These are phyloP conservation scores for Mycena galopus DNA, from an alignment of 768 basidiomycete species.

Conservation along the genomic window DNA sequence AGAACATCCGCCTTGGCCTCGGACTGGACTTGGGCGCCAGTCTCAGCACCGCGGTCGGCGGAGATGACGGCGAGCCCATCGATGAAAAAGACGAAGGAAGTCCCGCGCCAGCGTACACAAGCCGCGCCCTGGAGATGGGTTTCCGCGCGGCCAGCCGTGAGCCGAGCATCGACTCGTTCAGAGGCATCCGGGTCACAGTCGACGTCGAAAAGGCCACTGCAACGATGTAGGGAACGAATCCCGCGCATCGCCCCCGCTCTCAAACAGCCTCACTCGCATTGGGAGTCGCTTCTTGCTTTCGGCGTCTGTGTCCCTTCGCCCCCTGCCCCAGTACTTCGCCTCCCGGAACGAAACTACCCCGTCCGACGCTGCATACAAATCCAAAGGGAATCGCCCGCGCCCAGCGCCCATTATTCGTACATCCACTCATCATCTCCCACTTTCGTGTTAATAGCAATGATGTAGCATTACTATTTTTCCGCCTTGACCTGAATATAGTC, in stretches of 20 bases:
- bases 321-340: conserved; percentile 24
- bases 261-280: conserved; percentile 2
- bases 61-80: conserved; percentile 66
- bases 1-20: conserved; percentile 67
- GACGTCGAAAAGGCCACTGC: conserved; percentile 73
- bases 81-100: conserved; percentile 57
- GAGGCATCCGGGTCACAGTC: conserved; percentile 65
- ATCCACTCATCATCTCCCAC: conserved; percentile 17
- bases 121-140: conserved; percentile 62
- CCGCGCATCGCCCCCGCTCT: conserved; percentile 9
- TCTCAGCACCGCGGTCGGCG: conserved; percentile 64
- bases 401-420: conserved; percentile 20
- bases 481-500: conserved; percentile 35
- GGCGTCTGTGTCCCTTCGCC: conserved; percentile 17
- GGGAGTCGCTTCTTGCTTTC: conserved; percentile 26
- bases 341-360: conserved; percentile 28
- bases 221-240: conserved; percentile 53
- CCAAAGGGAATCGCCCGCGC: conserved; percentile 10
- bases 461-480: conserved; percentile 35
- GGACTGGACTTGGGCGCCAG: conserved; percentile 63
- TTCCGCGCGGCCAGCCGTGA: conserved; percentile 47
- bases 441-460: conserved; percentile 30
- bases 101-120: conserved; percentile 66
- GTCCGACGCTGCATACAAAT: conserved; percentile 17
- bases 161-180: conserved; percentile 46